Conservation (phyloP, 2,329 filamentous ascomycete genomes). For the Penicillium sp. region DNA sequence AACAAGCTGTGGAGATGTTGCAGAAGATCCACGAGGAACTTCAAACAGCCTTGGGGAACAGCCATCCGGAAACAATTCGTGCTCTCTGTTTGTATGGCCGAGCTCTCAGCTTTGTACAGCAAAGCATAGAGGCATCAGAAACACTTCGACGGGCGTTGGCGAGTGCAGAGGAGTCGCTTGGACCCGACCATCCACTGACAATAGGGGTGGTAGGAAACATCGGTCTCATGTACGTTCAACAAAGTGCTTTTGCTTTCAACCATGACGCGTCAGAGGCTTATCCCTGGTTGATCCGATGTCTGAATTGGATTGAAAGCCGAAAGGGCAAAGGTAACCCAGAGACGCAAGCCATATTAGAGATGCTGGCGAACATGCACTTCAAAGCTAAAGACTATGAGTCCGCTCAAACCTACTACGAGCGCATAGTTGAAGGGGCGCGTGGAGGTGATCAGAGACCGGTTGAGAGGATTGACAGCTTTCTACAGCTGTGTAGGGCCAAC, state of each 20-base stretch:
- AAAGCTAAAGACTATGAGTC: conserved; percentile 22
- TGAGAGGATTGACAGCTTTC: conserved; percentile 17
- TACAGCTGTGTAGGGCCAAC: conserved; percentile 28
- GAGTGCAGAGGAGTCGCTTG: conserved; percentile 28
- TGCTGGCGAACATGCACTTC: conserved; percentile 30
- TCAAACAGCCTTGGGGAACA: conserved; percentile 19
- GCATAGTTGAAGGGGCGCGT: conserved; percentile 16
- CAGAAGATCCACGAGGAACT: conserved; percentile 23
- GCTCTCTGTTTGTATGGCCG: conserved; percentile 25
- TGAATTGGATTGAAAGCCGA: conserved; percentile 27
- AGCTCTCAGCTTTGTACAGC: conserved; percentile 20
- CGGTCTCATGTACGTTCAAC: conserved; percentile 30
- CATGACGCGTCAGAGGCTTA: conserved; percentile 18
- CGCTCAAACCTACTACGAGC: conserved; percentile 30
- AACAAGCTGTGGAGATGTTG: conserved; percentile 19
- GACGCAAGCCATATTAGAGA: conserved; percentile 20
- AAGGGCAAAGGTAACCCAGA: conserved; percentile 25
- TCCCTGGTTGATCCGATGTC: conserved; percentile 32
- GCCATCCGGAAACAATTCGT: conserved; percentile 27
- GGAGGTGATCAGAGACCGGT: conserved; percentile 8
- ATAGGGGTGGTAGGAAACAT: conserved; percentile 30
- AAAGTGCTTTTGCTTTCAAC: conserved; percentile 5
- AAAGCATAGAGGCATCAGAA: conserved; percentile 26
- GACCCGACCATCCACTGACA: conserved; percentile 27
- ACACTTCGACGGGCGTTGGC: conserved; percentile 32